Base-by-base conservation (phyloP, 306 rosid genomes). In the Dalbergia cochinchinensis region DNA sequence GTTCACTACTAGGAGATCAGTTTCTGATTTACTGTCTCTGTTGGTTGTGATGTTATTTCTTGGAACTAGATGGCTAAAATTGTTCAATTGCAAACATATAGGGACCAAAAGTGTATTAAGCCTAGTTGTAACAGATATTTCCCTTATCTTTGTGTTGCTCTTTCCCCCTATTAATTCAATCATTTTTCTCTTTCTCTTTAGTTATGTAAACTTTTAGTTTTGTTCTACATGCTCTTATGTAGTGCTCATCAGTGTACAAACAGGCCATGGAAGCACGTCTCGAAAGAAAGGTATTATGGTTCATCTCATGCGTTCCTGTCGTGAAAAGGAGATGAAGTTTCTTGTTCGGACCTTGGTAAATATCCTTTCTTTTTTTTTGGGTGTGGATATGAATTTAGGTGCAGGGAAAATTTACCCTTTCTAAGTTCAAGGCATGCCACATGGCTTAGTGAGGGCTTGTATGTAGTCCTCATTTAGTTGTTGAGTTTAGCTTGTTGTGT, bases 311-410 rank as follows among this genome's bases (percentile, higher is more conserved):
- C 84, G 92, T 48, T 89, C 96, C 50, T 94, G 97, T 70, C 91
- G 96, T 54, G 98, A 92, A 87, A 94, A 89, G 87, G 98, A 94
- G 88, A 89, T 89, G 72, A 94, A 94, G 88, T 92, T 89, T 87
- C 96, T 94, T 76, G 97, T 94, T 76, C 91, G 98, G 50, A 92
- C 98, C 74, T 88, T 94, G 98, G 98, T 94, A 94, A 91, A 58
- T 71, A 42, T 62, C 80, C 69, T 3, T 2, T n/a, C 16, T 18
- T 42, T 44, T 44, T 44, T 7, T 12, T n/a, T n/a, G n/a, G n/a
- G n/a, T 22, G 61, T 77, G 31, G 14, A 71, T 34, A 44, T 22
- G 58, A 62, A 68, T 71, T 82, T 62, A 37, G 41, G 67, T 37
- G 31, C 3, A 42, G 74, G 50, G 53, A 41, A 76, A 66, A 22